Evolutionary conservation across 2,329 filamentous ascomycete species (phyloP), one percentile per base, ranked within the genome.

Genomic region (Diaporthe humulicola): DNA sequence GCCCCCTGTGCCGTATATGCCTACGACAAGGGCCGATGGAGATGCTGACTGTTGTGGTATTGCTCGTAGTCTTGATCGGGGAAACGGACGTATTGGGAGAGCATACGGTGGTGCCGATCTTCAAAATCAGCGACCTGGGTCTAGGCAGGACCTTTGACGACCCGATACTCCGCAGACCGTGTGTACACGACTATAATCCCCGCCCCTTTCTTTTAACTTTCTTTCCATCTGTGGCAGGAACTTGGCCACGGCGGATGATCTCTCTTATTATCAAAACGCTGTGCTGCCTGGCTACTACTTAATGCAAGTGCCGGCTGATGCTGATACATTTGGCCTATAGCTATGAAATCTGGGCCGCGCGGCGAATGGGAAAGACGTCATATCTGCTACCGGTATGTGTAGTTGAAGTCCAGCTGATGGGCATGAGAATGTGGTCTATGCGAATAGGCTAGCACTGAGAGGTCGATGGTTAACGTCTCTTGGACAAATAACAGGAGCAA

Each of bases 51-150:
- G 7, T 19, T n/a, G 15, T 28, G 45, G 7, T 28, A 12, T 25
- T 14, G n/a, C 30, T 52, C 42, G 14, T 25, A 71, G 70, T 71
- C 70, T n/a, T 71, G 30, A 61, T 71, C 25, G 70, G 70, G 22
- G 56, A 61, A 4, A 50, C 7, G 10, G 70, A 71, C 14, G 3
- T 6, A n/a, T n/a, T n/a, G 8, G 10, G 48, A 6, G 28, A 71
- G 56, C 70, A 71, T 40, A 22, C 25, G 15, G 33, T 50, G 36
- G 70, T 30, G 4, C 70, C 70, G 0, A 14, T 38, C 5, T 61
- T 71, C 8, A 71, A 71, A 14, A 50, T 71, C 28, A 38, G 54
- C 19, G 70, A 71, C 28, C 14, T 71, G 9, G 70, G 70, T 4
- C 7, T 71, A 14, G 70, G 40, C 1, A 71, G 30, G 30, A 4